These are phyloP conservation scores for Clarireedia paspali DNA, from an alignment of 2,329 filamentous ascomycete genomes.

Conservation along the genomic window DNA sequence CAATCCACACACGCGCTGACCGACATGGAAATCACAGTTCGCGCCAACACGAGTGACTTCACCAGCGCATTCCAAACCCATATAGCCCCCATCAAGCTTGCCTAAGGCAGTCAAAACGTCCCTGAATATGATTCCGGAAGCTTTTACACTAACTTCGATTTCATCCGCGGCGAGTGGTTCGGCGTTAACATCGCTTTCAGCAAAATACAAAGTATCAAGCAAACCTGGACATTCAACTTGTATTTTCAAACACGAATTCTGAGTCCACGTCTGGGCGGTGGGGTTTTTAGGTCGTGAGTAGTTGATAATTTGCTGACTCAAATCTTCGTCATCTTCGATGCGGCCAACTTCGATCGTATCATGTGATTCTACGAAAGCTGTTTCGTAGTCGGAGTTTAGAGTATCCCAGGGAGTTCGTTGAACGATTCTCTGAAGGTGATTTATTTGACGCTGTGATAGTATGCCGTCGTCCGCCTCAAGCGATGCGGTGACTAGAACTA, in stretches of 20 bases:
- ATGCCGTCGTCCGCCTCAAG: background rate
- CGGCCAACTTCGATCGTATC: background rate
- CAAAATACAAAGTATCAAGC: conserved; percentile 22
- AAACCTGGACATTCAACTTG: conserved; percentile 18
- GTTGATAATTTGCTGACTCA: background rate
- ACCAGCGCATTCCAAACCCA: conserved; percentile 31
- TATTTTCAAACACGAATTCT: conserved; percentile 17
- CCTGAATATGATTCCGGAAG: conserved; percentile 21
- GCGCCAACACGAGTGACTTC: conserved; percentile 27
- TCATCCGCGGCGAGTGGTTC: conserved; percentile 14
- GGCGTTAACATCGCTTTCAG: conserved; percentile 13
- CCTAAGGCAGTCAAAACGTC: conserved; percentile 30
- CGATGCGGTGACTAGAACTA: background rate
- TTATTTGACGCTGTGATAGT: background rate
- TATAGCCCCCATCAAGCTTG: conserved; percentile 22
- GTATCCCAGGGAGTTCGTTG: background rate
- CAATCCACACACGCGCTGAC: conserved; percentile 24
- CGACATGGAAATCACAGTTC: conserved; percentile 22
- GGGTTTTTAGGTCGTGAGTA: background rate
- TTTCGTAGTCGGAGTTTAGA: background rate
- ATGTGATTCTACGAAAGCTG: background rate
- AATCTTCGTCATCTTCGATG: background rate
- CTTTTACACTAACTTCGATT: conserved; percentile 26
- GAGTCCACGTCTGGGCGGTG: background rate
- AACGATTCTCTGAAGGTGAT: background rate